Evolutionary conservation across 169 alveolate genomes (phyloP), one percentile per base, ranked within the genome.

Genomic region (Amoebophrya sp.): DNA sequence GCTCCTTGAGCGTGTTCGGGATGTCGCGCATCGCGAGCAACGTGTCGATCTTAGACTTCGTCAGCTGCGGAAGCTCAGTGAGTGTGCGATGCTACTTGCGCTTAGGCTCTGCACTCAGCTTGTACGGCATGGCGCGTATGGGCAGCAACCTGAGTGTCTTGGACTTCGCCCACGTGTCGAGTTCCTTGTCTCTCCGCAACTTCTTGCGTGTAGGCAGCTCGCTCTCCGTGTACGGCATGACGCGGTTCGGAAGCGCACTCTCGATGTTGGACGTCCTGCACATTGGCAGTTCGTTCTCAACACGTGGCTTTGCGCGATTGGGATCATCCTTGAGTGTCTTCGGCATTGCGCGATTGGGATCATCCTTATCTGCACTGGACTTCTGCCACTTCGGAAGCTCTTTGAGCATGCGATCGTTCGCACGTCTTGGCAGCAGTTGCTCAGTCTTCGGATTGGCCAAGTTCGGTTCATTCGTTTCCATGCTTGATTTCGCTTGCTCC

Each of bases 401-500:
- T 0, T 33, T 83, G 0, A 6, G 33, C 0, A 6, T 89, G 54
- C 90, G 41, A 36, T 0, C 40, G n/a, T 38, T 41, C 41, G 91
- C 91, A 29, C 40, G 78, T 0, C 0, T 53, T 0, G 78, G 78
- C 91, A 18, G n/a, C 33, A 0, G 78, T 6, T 29, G 33, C 18
- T 41, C 54, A 2, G 78, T 12, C 0, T 23, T 53, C 26, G 78
- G 34, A 36, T 2, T 26, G 34, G 34, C 34, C 41, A 14, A 41
- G 34, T 2, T 38, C 40, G 36, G 40, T 36, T 0, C 33, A 29
- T 18, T 53, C 34, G 10, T 89, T 47, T 76, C 65, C 41, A 89
- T 92, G 34, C 89, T 89, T 78, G 93, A 92, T 65, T 77, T 41
- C 54, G 40, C 38, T 40, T n/a, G 78, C 78, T 34, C 34, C 41